Base-by-base conservation (phyloP, 176 grass and related monocot species). In the Aegilops tauschii region DNA sequence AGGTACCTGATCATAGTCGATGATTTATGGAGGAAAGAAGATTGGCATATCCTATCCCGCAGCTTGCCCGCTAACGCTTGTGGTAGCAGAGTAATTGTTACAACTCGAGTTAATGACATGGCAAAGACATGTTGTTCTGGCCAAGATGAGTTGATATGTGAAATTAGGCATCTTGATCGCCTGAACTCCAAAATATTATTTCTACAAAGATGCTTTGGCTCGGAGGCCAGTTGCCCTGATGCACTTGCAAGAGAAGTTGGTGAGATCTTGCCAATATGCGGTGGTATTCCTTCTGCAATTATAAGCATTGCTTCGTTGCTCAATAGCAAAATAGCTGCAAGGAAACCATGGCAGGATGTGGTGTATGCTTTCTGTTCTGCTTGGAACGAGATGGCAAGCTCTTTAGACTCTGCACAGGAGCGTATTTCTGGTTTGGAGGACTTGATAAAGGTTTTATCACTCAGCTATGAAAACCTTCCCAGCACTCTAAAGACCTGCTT, bases 81-180 rank as follows among this genome's bases (percentile, higher is more conserved):
- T 23, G 80, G 64, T 52, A 83, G 80, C 36, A 83, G 61, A 72
- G 39, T 83, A 69, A 83, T 83, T 14, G 52, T 50, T 21, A 83
- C 80, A 8, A 72, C 80, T 64, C 80, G 80, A 11, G 7, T 72
- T 16, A 34, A 45, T 17, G 44, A 30, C 7, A 31, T 83, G 2
- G 80, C 80, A 32, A 49, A 58, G 64, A 66, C 7, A 50, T 67
- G 80, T 44, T 44, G 80, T n/a, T 71, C 80, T 7, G 28, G 29
- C 39, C 29, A 29, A 4, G 40, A 69, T 18, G 80, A 71, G 10
- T 30, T 59, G 9, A 69, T 75, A 42, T 73, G 59, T 59, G 23
- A 84, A 37, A 84, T 83, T 17, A 37, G 32, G 34, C 34, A n/a
- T 83, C 80, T 83, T 61, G 29, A 47, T 32, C 8, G 2, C 23